phyloP scores from a whole-genome alignment of 2,329 filamentous ascomycete genomes.

The Huntiella abstrusa region DNA sequence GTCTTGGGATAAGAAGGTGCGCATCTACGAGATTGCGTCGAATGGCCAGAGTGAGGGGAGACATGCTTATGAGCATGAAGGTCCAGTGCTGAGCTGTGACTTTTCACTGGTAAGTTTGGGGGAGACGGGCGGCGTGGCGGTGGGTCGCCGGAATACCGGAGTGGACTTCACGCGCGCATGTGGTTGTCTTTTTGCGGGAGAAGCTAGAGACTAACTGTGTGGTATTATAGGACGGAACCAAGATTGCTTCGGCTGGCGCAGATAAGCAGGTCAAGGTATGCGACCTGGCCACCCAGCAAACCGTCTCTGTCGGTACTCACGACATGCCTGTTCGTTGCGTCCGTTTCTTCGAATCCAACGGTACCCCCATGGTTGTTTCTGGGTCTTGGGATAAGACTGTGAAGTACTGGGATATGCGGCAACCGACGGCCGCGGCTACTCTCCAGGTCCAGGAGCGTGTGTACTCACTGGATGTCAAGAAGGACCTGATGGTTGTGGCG shows the following conservation, averaged over 20 bases:
- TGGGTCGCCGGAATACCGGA: too few relatives aligned
- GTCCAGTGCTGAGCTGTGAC: conserved; percentile 64
- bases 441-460: conserved; percentile 57
- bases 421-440: conserved; percentile 43
- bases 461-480: conserved; percentile 81
- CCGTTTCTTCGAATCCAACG: conserved; percentile 55
- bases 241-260: conserved; percentile 70
- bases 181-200: too few relatives aligned
- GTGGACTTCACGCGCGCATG: too few relatives aligned
- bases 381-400: conserved; percentile 84
- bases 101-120: conserved; percentile 59
- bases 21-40: conserved; percentile 77
- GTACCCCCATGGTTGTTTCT: conserved; percentile 68
- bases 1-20: conserved; percentile 96
- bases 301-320: conserved; percentile 62
- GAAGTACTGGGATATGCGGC: conserved; percentile 73
- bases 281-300: conserved; percentile 52
- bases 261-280: conserved; percentile 83
- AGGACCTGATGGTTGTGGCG: conserved; percentile 74
- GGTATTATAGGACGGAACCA: conserved; percentile 57
- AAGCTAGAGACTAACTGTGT: not conserved
- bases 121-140: not conserved
- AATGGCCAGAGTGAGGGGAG: conserved; percentile 69
- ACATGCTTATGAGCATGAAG: conserved; percentile 70
- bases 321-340: conserved; percentile 65